Conservation (phyloP, 306 rosid genomes). For the Elaeagnus macrophylla region DNA sequence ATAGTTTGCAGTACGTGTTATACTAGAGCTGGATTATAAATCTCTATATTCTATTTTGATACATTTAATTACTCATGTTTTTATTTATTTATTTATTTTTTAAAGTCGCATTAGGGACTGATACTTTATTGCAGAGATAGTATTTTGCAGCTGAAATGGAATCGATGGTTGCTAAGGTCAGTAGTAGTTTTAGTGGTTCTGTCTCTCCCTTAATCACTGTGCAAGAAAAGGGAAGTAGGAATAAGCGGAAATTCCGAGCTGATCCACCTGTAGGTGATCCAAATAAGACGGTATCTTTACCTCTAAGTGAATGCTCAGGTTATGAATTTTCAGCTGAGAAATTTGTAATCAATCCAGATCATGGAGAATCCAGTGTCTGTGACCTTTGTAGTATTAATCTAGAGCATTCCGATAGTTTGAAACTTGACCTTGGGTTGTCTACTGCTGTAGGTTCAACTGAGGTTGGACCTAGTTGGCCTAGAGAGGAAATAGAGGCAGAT, state of each 20-base stretch:
- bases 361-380: slow-evolving; percentile 38
- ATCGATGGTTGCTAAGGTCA: slow-evolving; percentile 51
- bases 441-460: slow-evolving; percentile 38
- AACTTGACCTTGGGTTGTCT: slow-evolving; percentile 76
- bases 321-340: slow-evolving; percentile 82
- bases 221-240: slow-evolving; percentile 79
- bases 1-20: too few relatives aligned
- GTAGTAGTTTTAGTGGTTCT: slow-evolving; percentile 35
- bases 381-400: slow-evolving; percentile 43
- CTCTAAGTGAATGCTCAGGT: slow-evolving; percentile 53
- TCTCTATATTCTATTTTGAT: background rate
- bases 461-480: slow-evolving; percentile 35
- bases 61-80: background rate
- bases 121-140: slow-evolving; percentile 5
- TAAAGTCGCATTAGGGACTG: slow-evolving; percentile 18
- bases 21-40: too few relatives aligned
- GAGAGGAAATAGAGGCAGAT: slow-evolving; percentile 53
- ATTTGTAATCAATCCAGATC: slow-evolving; percentile 34
- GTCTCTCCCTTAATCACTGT: slow-evolving; percentile 45
- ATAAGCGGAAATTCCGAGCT: slow-evolving; percentile 93
- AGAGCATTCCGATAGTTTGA: slow-evolving; percentile 57
- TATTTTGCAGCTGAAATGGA: slow-evolving; percentile 64
- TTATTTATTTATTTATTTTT: slow-evolving; percentile 14
- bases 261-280: slow-evolving; percentile 67
- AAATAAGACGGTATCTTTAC: slow-evolving; percentile 36